Base-by-base conservation (phyloP, 352 stramenopile species). In the Nothophytophthora sp. region DNA sequence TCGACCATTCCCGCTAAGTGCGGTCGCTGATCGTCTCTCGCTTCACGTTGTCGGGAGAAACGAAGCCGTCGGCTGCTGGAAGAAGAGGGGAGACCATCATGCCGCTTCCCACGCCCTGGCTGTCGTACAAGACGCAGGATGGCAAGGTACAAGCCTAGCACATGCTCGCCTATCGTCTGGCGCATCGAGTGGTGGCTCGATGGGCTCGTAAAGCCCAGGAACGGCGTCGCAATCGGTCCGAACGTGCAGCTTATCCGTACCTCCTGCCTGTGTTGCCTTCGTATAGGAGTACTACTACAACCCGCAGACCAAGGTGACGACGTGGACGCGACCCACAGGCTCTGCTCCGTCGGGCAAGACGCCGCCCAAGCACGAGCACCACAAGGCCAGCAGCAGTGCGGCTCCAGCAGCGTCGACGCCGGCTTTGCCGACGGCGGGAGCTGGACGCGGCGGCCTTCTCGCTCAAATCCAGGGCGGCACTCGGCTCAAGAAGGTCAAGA, bases 271-370 rank as follows among this genome's bases (percentile, higher is more conserved):
- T 45, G 37, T 47, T 25, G 10, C 28, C 19, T 29, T 27, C 8
- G 6, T 24, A 2, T 45, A 95, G 84, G 83, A 92, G 67, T 96
- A 96, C 65, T 96, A 92, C 65, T 96, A 95, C 70, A 93, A 96
- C 49, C 70, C 79, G n/a, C 61, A 88, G 49, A 93, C 81, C 3
- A 95, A 95, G 55, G 81, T 86, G 50, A 96, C 87, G 46, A 93
- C 82, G 38, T 96, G 87, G 87, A 87, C 92, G 27, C 74, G 73
- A 10, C 84, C 83, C 7, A 42, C 55, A 6, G 36, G 43, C 18
- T 58, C 63, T 7, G 51, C 50, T 4, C 50, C 71, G 11, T 40
- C 65, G 19, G 42, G 46, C 16, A 73, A 73, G 45, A 71, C 58
- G 16, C 53, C 63, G 12, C 54, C 61, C n/a, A 81, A 84, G 49